These are phyloP conservation scores for Ophiostoma sp. DNA, from an alignment of 2,329 filamentous ascomycete genomes.

Conservation along the genomic window DNA sequence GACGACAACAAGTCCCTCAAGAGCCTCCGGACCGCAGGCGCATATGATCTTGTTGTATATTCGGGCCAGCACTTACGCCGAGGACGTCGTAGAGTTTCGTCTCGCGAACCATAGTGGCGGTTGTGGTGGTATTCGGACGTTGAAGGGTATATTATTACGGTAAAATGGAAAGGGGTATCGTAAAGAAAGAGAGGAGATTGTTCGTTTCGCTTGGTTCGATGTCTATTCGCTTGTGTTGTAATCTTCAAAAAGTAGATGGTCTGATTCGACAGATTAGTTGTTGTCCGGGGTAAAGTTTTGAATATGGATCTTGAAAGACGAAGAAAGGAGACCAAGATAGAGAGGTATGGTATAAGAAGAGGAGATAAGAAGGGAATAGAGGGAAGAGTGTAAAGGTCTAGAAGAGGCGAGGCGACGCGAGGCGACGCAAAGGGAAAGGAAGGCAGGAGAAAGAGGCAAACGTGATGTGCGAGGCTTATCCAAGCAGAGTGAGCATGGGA, in stretches of 20 bases:
- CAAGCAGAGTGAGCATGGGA: slow-evolving; percentile 17
- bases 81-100: slow-evolving; percentile 77
- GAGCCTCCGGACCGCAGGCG: not conserved
- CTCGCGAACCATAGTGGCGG: slow-evolving; percentile 70
- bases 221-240: not conserved
- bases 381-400: not conserved
- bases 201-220: not conserved
- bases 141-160: slow-evolving; percentile 14
- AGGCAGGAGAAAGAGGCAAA: slow-evolving; percentile 21
- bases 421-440: not conserved
- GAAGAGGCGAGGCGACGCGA: not conserved
- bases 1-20: not conserved
- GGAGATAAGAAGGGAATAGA: not conserved
- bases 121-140: not conserved
- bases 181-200: not conserved
- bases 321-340: not conserved
- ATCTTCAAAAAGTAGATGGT: not conserved
- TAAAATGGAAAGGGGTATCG: slow-evolving; percentile 20
- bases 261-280: slow-evolving; percentile 8
- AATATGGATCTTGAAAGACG: not conserved
- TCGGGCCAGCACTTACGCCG: slow-evolving; percentile 60
- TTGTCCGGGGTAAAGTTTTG: not conserved
- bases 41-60: not conserved
- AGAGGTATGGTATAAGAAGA: slow-evolving; percentile 1
- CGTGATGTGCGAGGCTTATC: slow-evolving; percentile 21